Evolutionary conservation across 1,284 basidiomycete genomes (phyloP).

Genomic region (Psilocybe mexicana): DNA sequence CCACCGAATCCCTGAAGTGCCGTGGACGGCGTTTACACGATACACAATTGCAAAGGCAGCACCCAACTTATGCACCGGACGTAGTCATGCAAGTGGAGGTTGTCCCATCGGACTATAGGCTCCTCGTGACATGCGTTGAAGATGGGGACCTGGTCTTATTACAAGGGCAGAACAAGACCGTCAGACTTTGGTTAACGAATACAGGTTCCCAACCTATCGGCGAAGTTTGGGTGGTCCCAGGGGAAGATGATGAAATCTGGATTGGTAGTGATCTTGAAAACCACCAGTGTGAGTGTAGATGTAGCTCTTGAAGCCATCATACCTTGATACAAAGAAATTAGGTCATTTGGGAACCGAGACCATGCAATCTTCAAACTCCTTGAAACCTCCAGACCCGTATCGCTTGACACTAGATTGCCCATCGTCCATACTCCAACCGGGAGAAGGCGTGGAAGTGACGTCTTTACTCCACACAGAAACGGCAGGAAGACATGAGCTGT

Average conservation of each 20-base stretch:
- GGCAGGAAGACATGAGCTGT: slow-evolving; percentile 51
- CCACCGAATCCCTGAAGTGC: slow-evolving; percentile 57
- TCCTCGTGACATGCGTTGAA: slow-evolving; percentile 57
- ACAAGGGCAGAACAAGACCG: slow-evolving; percentile 61
- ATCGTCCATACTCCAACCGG: slow-evolving; percentile 43
- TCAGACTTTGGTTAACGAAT: slow-evolving; percentile 63
- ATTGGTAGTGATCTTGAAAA: slow-evolving; percentile 30
- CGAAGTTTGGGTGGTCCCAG: slow-evolving; percentile 70
- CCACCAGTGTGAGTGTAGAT: slow-evolving; percentile 12
- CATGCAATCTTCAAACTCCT: slow-evolving; percentile 54
- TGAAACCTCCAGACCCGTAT: slow-evolving; percentile 48
- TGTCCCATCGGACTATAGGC: slow-evolving; percentile 57
- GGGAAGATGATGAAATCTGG: slow-evolving; percentile 64
- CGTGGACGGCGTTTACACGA: slow-evolving; percentile 71
- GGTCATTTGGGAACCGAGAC: slow-evolving; percentile 33
- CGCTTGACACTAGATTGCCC: slow-evolving; percentile 42
- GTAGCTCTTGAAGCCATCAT: neutral
- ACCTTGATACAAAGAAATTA: slow-evolving; percentile 15
- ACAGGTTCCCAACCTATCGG: slow-evolving; percentile 53
- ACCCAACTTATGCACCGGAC: slow-evolving; percentile 66
- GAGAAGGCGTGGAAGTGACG: slow-evolving; percentile 47
- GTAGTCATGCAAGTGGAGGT: slow-evolving; percentile 56
- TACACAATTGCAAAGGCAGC: slow-evolving; percentile 66
- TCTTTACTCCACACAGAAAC: slow-evolving; percentile 54
- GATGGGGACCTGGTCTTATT: slow-evolving; percentile 50